A percentile compares a stretch with the other conserved stretches of the same genome.
These are phyloP conservation scores for Setaria viridis DNA, from an alignment of 202 grass and related monocot species.

Conservation along the genomic window DNA sequence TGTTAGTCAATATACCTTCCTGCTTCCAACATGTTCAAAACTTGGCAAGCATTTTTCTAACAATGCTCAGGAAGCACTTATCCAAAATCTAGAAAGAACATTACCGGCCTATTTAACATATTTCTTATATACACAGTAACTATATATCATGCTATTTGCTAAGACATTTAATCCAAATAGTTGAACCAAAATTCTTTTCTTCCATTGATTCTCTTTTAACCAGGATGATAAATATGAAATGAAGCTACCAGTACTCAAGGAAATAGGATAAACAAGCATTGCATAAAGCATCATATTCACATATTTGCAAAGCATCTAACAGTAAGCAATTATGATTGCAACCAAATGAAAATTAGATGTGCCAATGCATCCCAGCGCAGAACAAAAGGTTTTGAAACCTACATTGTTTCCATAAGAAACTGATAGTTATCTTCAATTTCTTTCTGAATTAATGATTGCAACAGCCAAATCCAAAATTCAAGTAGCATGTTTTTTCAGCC, in stretches of 20 bases:
- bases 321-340: not conserved
- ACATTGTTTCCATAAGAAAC: constrained; percentile 7
- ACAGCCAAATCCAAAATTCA: not conserved
- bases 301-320: not conserved
- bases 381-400: not conserved
- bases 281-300: not conserved
- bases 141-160: no score
- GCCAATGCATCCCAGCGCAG: not conserved
- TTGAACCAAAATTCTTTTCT: no score
- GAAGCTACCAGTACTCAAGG: not conserved
- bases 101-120: no score
- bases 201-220: not conserved
- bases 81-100: no score
- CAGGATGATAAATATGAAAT: not conserved
- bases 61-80: no score
- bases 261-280: not conserved
- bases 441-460: not conserved
- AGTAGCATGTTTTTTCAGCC: not conserved
- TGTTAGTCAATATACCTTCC: no score
- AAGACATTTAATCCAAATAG: no score
- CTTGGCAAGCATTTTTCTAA: no score
- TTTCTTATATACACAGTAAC: no score
- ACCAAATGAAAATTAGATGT: not conserved
- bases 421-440: not conserved
- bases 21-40: no score